Percentiles rank a stretch among this genome's conserved stretches.
phyloP scores from a whole-genome alignment of 2,329 filamentous ascomycete genomes.

The Colletotrichum abscissum region DNA sequence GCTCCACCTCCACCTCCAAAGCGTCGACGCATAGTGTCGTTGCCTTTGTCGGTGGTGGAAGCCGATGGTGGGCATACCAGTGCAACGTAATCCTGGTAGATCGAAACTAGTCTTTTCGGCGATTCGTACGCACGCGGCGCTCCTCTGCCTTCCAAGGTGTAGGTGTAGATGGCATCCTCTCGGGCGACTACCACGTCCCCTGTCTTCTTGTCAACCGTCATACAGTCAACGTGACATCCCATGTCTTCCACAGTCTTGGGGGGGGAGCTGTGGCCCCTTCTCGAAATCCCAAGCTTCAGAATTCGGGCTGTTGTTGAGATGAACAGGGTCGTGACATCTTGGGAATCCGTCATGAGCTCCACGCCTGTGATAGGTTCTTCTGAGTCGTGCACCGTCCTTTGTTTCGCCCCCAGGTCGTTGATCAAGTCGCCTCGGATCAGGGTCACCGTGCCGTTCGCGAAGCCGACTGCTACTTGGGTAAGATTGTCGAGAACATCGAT shows the following conservation, averaged over 20 bases:
- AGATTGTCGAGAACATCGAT: slow-evolving; percentile 90
- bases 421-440: slow-evolving; percentile 94
- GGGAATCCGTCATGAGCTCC: slow-evolving; percentile 73
- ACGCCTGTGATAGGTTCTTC: slow-evolving; percentile 96
- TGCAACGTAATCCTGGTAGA: slow-evolving; percentile 87
- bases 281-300: slow-evolving; percentile 86
- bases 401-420: slow-evolving; percentile 93
- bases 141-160: slow-evolving; percentile 85
- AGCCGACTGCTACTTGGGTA: slow-evolving; percentile 92
- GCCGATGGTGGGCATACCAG: slow-evolving; percentile 80
- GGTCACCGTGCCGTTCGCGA: slow-evolving; percentile 94
- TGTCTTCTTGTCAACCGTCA: slow-evolving; percentile 84
- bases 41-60: slow-evolving; percentile 62
- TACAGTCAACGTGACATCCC: slow-evolving; percentile 93
- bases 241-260: slow-evolving; percentile 89
- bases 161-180: slow-evolving; percentile 96
- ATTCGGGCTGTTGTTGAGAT: slow-evolving; percentile 92
- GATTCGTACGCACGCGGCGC: slow-evolving; percentile 93
- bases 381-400: slow-evolving; percentile 94
- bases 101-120: slow-evolving; percentile 82
- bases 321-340: slow-evolving; percentile 79
- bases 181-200: slow-evolving; percentile 92
- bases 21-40: slow-evolving; percentile 73
- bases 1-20: slow-evolving; percentile 78
- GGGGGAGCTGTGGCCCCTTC: slow-evolving; percentile 88